Conservation (phyloP, 176 grass and related monocot genomes). For the Calamus simplicifolius region DNA sequence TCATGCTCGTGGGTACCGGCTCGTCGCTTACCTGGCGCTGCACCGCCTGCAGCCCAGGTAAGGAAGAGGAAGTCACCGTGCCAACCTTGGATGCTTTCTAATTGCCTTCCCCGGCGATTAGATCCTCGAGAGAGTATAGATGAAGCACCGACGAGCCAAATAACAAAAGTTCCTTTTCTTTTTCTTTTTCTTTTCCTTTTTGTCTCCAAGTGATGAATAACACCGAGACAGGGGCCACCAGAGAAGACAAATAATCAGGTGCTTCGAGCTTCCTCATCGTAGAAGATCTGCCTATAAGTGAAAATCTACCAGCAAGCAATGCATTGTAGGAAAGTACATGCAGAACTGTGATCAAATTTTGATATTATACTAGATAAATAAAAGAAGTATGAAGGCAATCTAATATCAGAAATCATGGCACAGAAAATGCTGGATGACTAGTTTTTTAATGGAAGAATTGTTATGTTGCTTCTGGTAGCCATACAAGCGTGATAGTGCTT, state of each 20-base stretch:
- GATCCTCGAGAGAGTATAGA: not conserved
- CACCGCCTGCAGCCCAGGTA: too few relatives aligned
- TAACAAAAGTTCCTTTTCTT: not conserved
- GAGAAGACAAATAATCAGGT: slow-evolving; percentile 9
- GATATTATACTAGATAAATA: not conserved
- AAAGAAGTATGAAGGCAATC: too few relatives aligned
- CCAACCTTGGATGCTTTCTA: too few relatives aligned
- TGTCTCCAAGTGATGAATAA: slow-evolving; percentile 4
- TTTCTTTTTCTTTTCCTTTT: slow-evolving; percentile 6
- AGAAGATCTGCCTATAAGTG: slow-evolving; percentile 4
- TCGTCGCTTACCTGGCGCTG: slow-evolving; percentile 29
- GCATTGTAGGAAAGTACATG: not conserved
- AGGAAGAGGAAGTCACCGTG: too few relatives aligned
- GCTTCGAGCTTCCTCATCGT: not conserved
- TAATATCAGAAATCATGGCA: too few relatives aligned
- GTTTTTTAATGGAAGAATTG: too few relatives aligned
- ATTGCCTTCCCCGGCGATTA: not conserved
- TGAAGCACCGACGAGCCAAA: not conserved
- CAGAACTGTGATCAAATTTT: slow-evolving; percentile 16
- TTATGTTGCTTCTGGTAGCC: too few relatives aligned
- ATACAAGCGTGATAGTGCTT: too few relatives aligned
- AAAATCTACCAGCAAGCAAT: slow-evolving; percentile 2
- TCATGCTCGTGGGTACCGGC: slow-evolving; percentile 26
- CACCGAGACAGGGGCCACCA: not conserved
- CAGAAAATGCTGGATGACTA: too few relatives aligned